These are phyloP conservation scores for Phytopythium delawarense DNA, from an alignment of 352 stramenopile genomes.

Conservation along the genomic window DNA sequence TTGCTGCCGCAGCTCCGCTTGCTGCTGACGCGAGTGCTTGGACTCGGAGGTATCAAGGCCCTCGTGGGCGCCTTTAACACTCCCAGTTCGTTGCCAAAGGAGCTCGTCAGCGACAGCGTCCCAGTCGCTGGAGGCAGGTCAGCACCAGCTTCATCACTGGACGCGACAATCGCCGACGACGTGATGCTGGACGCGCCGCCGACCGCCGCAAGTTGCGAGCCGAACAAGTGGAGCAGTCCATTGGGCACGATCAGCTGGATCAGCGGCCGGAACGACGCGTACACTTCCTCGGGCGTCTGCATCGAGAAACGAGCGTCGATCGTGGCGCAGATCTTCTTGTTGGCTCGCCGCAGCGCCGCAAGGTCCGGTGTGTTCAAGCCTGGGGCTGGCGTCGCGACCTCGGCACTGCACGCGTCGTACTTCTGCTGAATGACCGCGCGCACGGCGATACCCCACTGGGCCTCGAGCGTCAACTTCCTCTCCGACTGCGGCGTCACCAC, in stretches of 20 bases:
- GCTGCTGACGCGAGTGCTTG: neutral
- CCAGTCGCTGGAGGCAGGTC: neutral
- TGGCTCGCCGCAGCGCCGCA: neutral
- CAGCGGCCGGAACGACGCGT: slow-evolving; percentile 31
- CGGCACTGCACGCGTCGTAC: slow-evolving; percentile 1
- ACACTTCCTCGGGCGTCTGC: slow-evolving; percentile 25
- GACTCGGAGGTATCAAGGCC: neutral
- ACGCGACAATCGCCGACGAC: neutral
- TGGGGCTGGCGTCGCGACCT: slow-evolving; percentile 1
- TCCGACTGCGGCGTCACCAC: neutral
- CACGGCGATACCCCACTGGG: slow-evolving; percentile 36
- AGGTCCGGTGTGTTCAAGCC: slow-evolving; percentile 1
- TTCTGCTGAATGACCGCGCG: slow-evolving; percentile 31
- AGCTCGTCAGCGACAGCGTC: neutral
- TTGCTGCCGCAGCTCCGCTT: neutral
- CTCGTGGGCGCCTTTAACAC: neutral
- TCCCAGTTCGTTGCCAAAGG: neutral
- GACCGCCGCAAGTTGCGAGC: neutral
- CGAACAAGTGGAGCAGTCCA: slow-evolving; percentile 25
- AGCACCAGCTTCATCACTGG: neutral
- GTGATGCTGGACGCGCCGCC: neutral
- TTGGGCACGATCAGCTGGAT: slow-evolving; percentile 57
- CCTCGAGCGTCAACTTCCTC: slow-evolving; percentile 21
- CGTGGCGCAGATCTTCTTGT: slow-evolving; percentile 23
- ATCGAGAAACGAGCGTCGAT: slow-evolving; percentile 26